A percentile compares a stretch with the other conserved stretches of the same genome.
These are phyloP conservation scores for Lactarius indigo DNA, from an alignment of 768 basidiomycete species.

Conservation along the genomic window DNA sequence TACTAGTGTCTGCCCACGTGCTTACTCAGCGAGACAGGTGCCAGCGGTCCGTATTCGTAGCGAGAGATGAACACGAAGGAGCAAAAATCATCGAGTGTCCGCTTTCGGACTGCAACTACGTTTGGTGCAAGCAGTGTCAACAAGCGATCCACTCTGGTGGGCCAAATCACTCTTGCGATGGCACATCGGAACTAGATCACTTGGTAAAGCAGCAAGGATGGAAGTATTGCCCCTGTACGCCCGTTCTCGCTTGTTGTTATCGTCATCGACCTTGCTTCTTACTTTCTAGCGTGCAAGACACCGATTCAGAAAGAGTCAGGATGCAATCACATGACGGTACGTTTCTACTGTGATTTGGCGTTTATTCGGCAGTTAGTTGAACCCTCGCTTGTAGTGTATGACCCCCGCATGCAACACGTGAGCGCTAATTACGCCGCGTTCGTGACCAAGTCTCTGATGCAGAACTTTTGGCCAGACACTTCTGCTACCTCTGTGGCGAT, in stretches of 20 bases:
- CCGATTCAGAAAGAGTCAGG: constrained; percentile 50
- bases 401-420: constrained; percentile 53
- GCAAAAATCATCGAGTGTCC: constrained; percentile 30
- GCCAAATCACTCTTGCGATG: constrained; percentile 33
- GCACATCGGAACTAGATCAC: constrained; percentile 31
- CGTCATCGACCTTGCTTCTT: no score
- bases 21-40: constrained; percentile 23
- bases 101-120: constrained; percentile 29
- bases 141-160: constrained; percentile 25
- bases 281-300: constrained; percentile 42
- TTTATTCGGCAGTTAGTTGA: neutral
- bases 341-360: constrained; percentile 24
- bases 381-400: constrained; percentile 39
- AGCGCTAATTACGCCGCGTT: neutral
- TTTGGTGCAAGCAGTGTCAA: constrained; percentile 35
- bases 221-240: constrained; percentile 35
- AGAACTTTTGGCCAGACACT: constrained; percentile 35
- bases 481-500: constrained; percentile 50
- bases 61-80: constrained; percentile 29
- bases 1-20: neutral
- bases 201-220: constrained; percentile 33
- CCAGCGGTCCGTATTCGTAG: constrained; percentile 29
- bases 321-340: constrained; percentile 58
- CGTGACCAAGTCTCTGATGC: neutral
- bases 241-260: no score